Base-by-base conservation (phyloP, 2,329 filamentous ascomycete species). In the Fusarium sp. region DNA sequence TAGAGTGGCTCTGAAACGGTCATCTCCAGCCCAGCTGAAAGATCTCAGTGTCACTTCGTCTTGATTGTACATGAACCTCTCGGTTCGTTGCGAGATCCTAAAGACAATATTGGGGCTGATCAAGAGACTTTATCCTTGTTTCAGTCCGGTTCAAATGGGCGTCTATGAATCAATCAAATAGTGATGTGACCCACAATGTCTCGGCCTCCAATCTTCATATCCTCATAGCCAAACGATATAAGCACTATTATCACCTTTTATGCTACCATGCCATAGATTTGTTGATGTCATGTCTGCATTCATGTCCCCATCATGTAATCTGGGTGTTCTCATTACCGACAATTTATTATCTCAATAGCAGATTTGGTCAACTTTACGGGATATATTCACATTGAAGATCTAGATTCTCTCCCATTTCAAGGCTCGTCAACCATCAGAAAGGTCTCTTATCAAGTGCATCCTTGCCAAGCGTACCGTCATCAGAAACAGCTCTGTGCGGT, bases 381-480 rank as follows among this genome's bases (percentile, higher is more conserved):
- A 68, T 73, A 69, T 75, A 60, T 76, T 75, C 66, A 64, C 70
- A 76, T 72, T 67, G 69, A 75, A 75, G 69, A 77, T 77, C 74
- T 77, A 76, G 60, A 76, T 76, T 77, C 70, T 74, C 64, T 68
- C 60, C 63, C 66, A 68, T 57, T 48, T 48, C 41, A 63, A 69
- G 44, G 60, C 60, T 73, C 57, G 51, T 57, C 49, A 63, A 52
- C 38, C 62, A 44, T 58, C 63, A 66, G 54, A 42, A 19, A 49
- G 29, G 29, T 29, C 29, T 44, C 35, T 29, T 19, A 41, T 59
- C 44, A 46, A 23, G 31, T 37, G 37, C 48, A 60, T 45, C 42
- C 25, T 41, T 45, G 45, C 31, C 51, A 23, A 37, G 37, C 29
- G 27, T 66, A 57, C 31, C 18, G 44, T 16, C 48, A 41, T 58